Percentiles rank a stretch among this genome's conserved stretches.
These are phyloP conservation scores for Phytopythium oedochilum DNA, from an alignment of 352 stramenopile genomes.

Conservation along the genomic window DNA sequence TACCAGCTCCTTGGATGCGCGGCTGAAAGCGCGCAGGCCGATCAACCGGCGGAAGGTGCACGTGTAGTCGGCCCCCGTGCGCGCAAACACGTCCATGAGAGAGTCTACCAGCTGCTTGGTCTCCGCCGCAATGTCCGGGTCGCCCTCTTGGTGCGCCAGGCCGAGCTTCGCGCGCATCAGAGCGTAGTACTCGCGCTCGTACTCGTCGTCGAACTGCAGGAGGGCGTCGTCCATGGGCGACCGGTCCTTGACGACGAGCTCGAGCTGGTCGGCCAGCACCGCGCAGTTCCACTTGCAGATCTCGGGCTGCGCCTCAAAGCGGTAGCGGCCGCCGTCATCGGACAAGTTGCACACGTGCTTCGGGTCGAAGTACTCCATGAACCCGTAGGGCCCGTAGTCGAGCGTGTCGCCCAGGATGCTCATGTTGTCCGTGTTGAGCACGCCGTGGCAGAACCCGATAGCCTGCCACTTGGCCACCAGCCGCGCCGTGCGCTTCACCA, in stretches of 20 bases:
- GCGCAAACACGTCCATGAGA: conserved; percentile 49
- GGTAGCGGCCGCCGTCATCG: conserved; percentile 74
- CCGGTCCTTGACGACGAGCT: conserved; percentile 31
- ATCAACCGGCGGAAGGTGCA: conserved; percentile 63
- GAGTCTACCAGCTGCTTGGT: conserved; percentile 45
- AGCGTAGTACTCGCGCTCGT: conserved; percentile 46
- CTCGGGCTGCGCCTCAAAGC: conserved; percentile 76
- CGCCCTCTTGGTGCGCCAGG: conserved; percentile 17
- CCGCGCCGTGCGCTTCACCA: conserved; percentile 64
- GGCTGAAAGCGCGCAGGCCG: conserved; percentile 34
- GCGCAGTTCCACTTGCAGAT: conserved; percentile 86
- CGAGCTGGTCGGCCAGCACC: conserved; percentile 64
- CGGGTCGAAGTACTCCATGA: conserved; percentile 90
- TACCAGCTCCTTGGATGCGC: conserved; percentile 17
- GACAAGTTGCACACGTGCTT: conserved; percentile 82
- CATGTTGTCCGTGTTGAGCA: conserved; percentile 94
- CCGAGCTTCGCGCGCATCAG: conserved; percentile 73
- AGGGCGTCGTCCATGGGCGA: conserved; percentile 7
- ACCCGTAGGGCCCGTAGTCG: conserved; percentile 92
- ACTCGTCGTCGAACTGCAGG: conserved; percentile 36
- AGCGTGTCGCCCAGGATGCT: conserved; percentile 89
- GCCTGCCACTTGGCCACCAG: conserved; percentile 83
- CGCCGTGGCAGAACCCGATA: conserved; percentile 89
- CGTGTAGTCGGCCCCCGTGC: conserved; percentile 77
- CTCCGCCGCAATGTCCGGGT: conserved; percentile 15